Percentiles rank a stretch among this genome's conserved stretches.
These are phyloP conservation scores for Scleroderma bovista DNA, from an alignment of 768 basidiomycete species.

Conservation along the genomic window DNA sequence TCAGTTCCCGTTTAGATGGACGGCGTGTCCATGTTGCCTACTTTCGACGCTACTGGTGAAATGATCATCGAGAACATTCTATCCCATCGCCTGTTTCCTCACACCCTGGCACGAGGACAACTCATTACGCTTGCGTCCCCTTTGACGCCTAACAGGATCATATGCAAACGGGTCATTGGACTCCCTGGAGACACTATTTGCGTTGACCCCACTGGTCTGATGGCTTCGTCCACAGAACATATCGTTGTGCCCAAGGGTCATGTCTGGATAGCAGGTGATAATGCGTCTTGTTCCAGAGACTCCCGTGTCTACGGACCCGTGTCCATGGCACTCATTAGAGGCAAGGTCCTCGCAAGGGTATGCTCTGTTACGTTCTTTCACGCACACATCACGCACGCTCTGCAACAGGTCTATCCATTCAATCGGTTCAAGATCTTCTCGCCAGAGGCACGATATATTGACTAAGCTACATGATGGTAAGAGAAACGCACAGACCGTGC, in stretches of 20 bases:
- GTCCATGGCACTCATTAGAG: conserved; percentile 70
- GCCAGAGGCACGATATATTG: conserved; percentile 14
- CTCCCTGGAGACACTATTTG: conserved; percentile 86
- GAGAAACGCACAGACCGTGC: background rate
- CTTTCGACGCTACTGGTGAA: conserved; percentile 55
- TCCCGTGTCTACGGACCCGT: conserved; percentile 93
- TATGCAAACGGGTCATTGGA: conserved; percentile 90
- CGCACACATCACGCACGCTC: background rate
- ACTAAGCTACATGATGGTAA: conserved; percentile 4
- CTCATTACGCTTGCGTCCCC: conserved; percentile 72
- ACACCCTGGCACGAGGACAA: conserved; percentile 63
- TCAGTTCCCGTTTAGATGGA: conserved; percentile 40
- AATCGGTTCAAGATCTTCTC: conserved; percentile 23
- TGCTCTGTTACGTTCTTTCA: conserved; percentile 12
- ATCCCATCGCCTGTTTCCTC: conserved; percentile 46
- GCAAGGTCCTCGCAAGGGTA: conserved; percentile 62
- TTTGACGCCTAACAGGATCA: conserved; percentile 51
- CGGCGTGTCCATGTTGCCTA: conserved; percentile 82
- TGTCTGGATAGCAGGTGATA: conserved; percentile 91
- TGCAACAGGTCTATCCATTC: conserved; percentile 26
- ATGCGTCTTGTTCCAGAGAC: conserved; percentile 75
- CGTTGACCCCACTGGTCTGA: conserved; percentile 74
- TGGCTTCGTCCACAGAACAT: conserved; percentile 63
- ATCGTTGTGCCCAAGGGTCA: conserved; percentile 79
- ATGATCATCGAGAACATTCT: conserved; percentile 57